Percentiles rank a stretch among this genome's conserved stretches.
These are phyloP conservation scores for Microsporum audouinii DNA, from an alignment of 2,329 filamentous ascomycete species.

Conservation along the genomic window DNA sequence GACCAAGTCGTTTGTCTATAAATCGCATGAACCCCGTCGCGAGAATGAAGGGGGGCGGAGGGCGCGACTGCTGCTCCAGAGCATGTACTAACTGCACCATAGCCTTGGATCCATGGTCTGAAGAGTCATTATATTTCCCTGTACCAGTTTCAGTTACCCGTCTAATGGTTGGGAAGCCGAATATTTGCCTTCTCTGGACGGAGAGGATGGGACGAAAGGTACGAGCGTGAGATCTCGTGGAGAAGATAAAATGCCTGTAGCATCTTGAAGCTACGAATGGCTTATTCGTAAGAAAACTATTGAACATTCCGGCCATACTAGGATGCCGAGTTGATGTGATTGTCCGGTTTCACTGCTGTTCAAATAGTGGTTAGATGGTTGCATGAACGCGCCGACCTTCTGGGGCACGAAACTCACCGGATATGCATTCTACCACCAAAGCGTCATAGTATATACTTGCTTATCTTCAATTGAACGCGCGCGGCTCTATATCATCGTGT, in stretches of 20 bases:
- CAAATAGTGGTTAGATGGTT: background rate
- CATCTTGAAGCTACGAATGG: constrained; percentile 33
- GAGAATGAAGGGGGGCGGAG: constrained; percentile 53
- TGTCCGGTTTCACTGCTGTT: background rate
- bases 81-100: constrained; percentile 58
- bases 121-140: background rate
- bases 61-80: constrained; percentile 51
- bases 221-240: constrained; percentile 16
- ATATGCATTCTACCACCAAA: constrained; percentile 8
- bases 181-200: constrained; percentile 45
- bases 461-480: background rate
- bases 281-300: constrained; percentile 35
- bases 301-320: constrained; percentile 24
- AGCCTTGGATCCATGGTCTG: constrained; percentile 48
- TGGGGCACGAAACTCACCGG: background rate
- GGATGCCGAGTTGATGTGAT: background rate
- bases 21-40: constrained; percentile 54
- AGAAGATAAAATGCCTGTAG: constrained; percentile 22
- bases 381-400: background rate
- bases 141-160: constrained; percentile 30
- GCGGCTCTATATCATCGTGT: background rate
- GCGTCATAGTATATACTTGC: background rate
- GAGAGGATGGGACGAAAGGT: constrained; percentile 18
- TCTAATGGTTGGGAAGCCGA: constrained; percentile 38
- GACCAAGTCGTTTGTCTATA: constrained; percentile 45